Evolutionary conservation across 192 early-diverging fungal genomes (phyloP), one percentile per base, ranked within the genome.

Genomic region (Pilaira anomala): DNA sequence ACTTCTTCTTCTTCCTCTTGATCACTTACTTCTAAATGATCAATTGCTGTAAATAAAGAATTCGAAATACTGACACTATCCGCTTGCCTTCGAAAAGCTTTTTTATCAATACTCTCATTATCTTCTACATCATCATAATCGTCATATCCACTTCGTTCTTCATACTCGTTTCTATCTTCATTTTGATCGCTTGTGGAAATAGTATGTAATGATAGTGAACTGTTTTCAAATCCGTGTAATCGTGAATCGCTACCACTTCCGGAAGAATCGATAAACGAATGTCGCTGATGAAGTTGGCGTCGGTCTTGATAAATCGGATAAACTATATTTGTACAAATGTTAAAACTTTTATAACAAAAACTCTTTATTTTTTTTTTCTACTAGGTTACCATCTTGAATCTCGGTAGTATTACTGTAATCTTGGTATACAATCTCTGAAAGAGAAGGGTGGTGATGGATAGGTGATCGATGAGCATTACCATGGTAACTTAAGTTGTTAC

Each of bases 361-460:
- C 29, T 8, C 13, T 16, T 18, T 18, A n/a, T 29, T 51, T 51
- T 8, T 0, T 29, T 2, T 36, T 55, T 39, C n/a, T 22, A 44
- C 41, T 30, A 30, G 5, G 11, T 30, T 26, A 30, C 7, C 41
- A 41, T 25, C 40, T 45, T 24, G 57, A 5, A 28, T 44, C 14
- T 45, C 42, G 12, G 21, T n/a, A 45, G 44, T 22, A 1, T 42
- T 30, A 28, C 41, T 45, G 2, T 60, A 60, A 16, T 60, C 57
- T 44, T 60, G 57, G 8, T 45, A 44, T 0, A 45, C 42, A 16
- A 60, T 41, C n/a, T 44, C 57, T 6, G 40, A 28, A n/a, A 60
- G n/a, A n/a, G 57, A 60, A 36, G 28, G 29, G 40, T 60, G 57
- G 39, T 60, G 57, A 41, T 45, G 39, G 25, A 60, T 19, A n/a